phyloP scores from a whole-genome alignment of 83 land plant species.

The Thuja plicata region DNA sequence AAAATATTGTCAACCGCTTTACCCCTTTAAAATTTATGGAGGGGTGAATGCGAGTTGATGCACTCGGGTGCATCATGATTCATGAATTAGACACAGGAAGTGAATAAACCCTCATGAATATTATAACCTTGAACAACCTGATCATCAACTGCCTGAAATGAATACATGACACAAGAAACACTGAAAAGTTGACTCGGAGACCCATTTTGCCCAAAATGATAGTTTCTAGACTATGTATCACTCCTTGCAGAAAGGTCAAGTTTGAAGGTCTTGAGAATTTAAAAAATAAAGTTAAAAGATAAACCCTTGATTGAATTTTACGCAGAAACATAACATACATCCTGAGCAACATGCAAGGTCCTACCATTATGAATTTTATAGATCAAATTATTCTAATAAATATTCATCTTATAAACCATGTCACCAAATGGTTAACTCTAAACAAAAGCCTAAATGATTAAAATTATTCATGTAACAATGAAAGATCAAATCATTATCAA shows the following conservation, averaged over 20 bases:
- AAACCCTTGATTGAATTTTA: not conserved
- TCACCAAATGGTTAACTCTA: not conserved
- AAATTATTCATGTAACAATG: not conserved
- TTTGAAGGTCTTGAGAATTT: conserved; percentile 20
- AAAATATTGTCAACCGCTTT: too few species aligned
- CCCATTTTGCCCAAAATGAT: conserved; percentile 20
- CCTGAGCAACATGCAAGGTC: not conserved
- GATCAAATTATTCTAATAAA: not conserved
- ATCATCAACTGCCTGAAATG: conserved; percentile 19
- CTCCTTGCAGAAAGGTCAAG: conserved; percentile 11
- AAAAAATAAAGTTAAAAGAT: not conserved
- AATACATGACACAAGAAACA: conserved; percentile 18
- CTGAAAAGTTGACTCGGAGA: conserved; percentile 7
- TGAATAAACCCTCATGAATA: conserved; percentile 20
- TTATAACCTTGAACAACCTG: not conserved
- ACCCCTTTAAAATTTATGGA: too few species aligned
- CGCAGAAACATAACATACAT: too few species aligned
- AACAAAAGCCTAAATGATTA: not conserved
- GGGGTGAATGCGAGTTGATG: too few species aligned
- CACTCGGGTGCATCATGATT: too few species aligned
- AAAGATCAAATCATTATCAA: not conserved
- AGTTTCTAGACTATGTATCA: not conserved
- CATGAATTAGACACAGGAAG: conserved; percentile 15
- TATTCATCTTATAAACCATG: not conserved
- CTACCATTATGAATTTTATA: not conserved